Evolutionary conservation across 768 basidiomycete species (phyloP), one percentile per base, ranked within the genome.

Genomic region (Paxillus rubicundulus): DNA sequence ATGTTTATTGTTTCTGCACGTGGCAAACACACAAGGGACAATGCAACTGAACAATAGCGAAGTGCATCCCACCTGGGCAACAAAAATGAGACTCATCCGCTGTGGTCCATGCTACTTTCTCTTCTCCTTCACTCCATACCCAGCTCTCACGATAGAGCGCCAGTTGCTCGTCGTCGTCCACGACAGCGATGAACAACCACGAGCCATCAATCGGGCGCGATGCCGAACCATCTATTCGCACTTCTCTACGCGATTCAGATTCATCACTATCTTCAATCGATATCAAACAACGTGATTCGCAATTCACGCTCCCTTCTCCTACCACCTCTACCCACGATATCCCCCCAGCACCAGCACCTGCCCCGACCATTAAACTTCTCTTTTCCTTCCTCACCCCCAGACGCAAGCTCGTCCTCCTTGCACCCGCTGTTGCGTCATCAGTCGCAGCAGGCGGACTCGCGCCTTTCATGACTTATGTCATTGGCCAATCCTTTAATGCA

Each of bases 391-490:
- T 86, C 56, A 74, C 84, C 1, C 72, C 75, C 10, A 74, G 78
- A 45, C 84, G 89, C 57, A 63, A 78, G 61, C 64, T 83, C 47
- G 66, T 65, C 8, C 74, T 87, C 58, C 74, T 91, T 54, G 44
- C 82, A 20, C 92, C 92, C 4, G 89, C 86, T 5, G 54, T 84
- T 52, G 8, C 78, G 48, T 74, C 83, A 12, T 86, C 91, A 17
- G 50, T 86, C 40, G 72, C 78, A 45, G 78, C 85, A 3, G 87
- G 89, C 34, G 81, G 83, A 30, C 77, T 91, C 49, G 87, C 86
- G 0, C 91, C 92, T 1, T 88, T 87, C 76, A 93, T 94, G 90
- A 92, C 92, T 7, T 73, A 80, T 30, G 81, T 91, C 60, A 74
- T 93, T 57, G 92, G 92, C 34, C 78, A 83, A 46, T 82, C 84